Evolutionary conservation across 805 yeast genomes (phyloP).

Genomic region (Groenewaldozyma salmanticensis): DNA sequence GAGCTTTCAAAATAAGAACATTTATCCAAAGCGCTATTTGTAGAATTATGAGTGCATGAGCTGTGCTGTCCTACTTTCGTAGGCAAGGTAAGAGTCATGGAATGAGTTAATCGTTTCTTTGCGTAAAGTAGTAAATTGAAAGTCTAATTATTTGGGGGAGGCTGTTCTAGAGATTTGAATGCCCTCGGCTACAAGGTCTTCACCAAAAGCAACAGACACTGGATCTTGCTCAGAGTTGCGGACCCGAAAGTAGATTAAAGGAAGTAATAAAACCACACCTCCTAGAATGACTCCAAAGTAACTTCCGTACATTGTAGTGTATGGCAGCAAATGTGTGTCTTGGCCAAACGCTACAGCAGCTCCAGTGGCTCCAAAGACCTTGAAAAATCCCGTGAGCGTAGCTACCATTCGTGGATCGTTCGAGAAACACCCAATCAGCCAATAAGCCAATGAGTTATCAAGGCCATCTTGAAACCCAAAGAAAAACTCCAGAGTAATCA

Average conservation of each 20-base stretch:
- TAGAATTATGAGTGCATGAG: no score
- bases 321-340: slow-evolving; percentile 7
- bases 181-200: slow-evolving; percentile 4
- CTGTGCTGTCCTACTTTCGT: no score
- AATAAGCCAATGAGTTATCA: slow-evolving; percentile 35
- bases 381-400: slow-evolving; percentile 36
- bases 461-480: slow-evolving; percentile 38
- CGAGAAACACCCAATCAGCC: slow-evolving; percentile 37
- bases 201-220: background rate
- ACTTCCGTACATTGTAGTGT: slow-evolving; percentile 8
- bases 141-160: no score
- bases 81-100: no score
- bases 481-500: slow-evolving; percentile 39
- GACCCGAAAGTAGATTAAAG: slow-evolving; percentile 8
- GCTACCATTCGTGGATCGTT: slow-evolving; percentile 27
- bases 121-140: no score
- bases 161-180: background rate
- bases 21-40: no score
- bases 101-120: no score
- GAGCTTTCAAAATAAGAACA: no score
- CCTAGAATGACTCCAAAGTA: slow-evolving; percentile 9
- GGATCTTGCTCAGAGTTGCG: slow-evolving; percentile 7
- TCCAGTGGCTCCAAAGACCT: slow-evolving; percentile 40
- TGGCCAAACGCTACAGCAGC: slow-evolving; percentile 37
- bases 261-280: slow-evolving; percentile 6